These are phyloP conservation scores for Aspergillus clavatus DNA, from an alignment of 2,329 filamentous ascomycete genomes.

Conservation along the genomic window DNA sequence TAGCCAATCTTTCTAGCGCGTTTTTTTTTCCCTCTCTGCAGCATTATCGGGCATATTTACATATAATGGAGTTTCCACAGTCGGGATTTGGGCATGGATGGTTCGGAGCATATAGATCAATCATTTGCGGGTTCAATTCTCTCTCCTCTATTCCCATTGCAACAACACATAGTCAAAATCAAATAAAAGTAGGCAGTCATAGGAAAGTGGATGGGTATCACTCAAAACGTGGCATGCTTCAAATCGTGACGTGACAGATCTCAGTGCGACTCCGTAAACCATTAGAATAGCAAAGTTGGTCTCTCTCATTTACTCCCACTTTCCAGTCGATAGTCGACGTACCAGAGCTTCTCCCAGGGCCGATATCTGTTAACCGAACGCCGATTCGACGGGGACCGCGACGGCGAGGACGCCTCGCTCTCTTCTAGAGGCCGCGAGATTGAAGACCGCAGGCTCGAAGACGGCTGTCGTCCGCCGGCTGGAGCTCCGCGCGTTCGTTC, in stretches of 20 bases:
- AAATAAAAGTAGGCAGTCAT: constrained; percentile 3
- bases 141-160: background rate
- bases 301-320: constrained; percentile 14
- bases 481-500: constrained; percentile 8
- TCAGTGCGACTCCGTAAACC: background rate
- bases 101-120: background rate
- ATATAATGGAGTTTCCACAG: background rate
- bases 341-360: constrained; percentile 43
- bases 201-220: constrained; percentile 18
- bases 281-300: constrained; percentile 4
- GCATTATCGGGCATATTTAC: too few relatives aligned
- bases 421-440: constrained; percentile 11
- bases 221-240: constrained; percentile 5
- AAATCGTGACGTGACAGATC: constrained; percentile 6
- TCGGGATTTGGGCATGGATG: too few relatives aligned
- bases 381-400: constrained; percentile 23
- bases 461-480: background rate
- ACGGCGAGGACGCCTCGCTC: constrained; percentile 18
- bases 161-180: background rate
- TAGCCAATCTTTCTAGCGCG: background rate
- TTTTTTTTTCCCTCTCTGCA: background rate
- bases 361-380: constrained; percentile 22
- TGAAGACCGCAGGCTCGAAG: constrained; percentile 7
- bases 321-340: constrained; percentile 40
- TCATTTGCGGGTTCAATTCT: background rate